Percentiles rank a stretch among this genome's conserved stretches.
Conservation (phyloP, 495 filamentous ascomycete species). For the Thermothielavioides terrestris region DNA sequence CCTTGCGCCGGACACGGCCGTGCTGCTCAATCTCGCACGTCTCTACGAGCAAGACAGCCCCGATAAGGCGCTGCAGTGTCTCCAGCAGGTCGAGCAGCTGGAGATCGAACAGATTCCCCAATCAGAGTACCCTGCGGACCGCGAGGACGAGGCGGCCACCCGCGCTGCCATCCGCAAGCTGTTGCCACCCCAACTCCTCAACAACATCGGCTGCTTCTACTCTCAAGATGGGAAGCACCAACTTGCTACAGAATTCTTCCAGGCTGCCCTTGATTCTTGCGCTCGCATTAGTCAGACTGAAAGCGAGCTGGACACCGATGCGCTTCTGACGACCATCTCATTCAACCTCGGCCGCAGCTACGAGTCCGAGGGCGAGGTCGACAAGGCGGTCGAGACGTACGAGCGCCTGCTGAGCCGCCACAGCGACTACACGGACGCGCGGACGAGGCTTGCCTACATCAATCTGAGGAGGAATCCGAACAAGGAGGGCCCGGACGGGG, state of each 20-base stretch:
- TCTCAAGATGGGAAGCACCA: slow-evolving; percentile 78
- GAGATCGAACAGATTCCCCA: slow-evolving; percentile 66
- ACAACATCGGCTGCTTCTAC: slow-evolving; percentile 94
- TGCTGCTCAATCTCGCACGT: slow-evolving; percentile 85
- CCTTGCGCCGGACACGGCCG: slow-evolving; percentile 65
- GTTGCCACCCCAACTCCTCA: slow-evolving; percentile 82
- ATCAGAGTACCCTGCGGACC: slow-evolving; percentile 56
- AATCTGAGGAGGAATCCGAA: slow-evolving; percentile 71
- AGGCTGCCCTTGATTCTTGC: slow-evolving; percentile 79
- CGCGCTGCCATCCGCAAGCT: slow-evolving; percentile 57
- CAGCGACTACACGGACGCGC: slow-evolving; percentile 83
- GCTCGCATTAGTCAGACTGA: slow-evolving; percentile 62
- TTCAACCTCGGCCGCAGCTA: slow-evolving; percentile 97
- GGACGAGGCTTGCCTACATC: slow-evolving; percentile 80
- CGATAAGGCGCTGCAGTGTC: slow-evolving; percentile 83
- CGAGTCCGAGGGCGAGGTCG: slow-evolving; percentile 69
- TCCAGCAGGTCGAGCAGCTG: slow-evolving; percentile 81
- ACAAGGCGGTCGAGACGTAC: slow-evolving; percentile 81
- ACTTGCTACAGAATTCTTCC: slow-evolving; percentile 75
- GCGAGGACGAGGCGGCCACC: slow-evolving; percentile 49
- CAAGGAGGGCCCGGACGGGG: slow-evolving; percentile 76
- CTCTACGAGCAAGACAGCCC: slow-evolving; percentile 80
- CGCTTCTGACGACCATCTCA: slow-evolving; percentile 83
- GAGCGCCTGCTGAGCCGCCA: slow-evolving; percentile 75
- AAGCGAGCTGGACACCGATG: slow-evolving; percentile 69